These are phyloP conservation scores for Sporobolomyces roseus DNA, from an alignment of 768 basidiomycete species.

Conservation along the genomic window DNA sequence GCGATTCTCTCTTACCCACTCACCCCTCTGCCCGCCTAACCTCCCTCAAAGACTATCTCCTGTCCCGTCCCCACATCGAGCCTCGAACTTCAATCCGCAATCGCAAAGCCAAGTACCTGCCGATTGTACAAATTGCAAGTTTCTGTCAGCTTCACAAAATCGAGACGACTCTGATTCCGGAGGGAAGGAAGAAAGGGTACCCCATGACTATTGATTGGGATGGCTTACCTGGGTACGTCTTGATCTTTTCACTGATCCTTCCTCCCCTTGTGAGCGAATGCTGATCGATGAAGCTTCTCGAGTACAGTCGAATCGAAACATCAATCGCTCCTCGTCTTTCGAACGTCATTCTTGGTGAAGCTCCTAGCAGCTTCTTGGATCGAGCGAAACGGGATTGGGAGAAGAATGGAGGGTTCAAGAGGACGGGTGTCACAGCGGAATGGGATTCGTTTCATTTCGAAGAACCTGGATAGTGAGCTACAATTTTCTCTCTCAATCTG, in stretches of 20 bases:
- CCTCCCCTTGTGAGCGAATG: neutral
- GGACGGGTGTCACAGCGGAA: constrained; percentile 67
- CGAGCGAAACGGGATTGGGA: constrained; percentile 48
- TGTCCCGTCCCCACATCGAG: constrained; percentile 17
- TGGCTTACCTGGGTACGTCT: constrained; percentile 19
- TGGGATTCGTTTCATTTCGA: constrained; percentile 73
- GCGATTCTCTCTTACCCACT: constrained; percentile 31
- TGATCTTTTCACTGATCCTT: no score
- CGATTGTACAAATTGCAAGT: constrained; percentile 22
- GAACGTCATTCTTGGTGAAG: constrained; percentile 7
- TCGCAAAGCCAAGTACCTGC: constrained; percentile 22
- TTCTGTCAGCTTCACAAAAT: constrained; percentile 40
- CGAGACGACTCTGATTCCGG: constrained; percentile 35
- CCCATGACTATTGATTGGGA: constrained; percentile 33
- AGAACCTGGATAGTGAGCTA: constrained; percentile 75
- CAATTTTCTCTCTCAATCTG: neutral
- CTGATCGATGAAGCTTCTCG: no score
- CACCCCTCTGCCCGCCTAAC: constrained; percentile 23
- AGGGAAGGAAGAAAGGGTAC: constrained; percentile 27
- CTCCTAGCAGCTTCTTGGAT: constrained; percentile 34
- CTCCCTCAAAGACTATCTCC: constrained; percentile 26
- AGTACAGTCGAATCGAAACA: constrained; percentile 27
- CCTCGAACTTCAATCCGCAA: constrained; percentile 12
- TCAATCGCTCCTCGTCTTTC: constrained; percentile 6
- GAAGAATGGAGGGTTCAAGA: constrained; percentile 63